A percentile compares a stretch with the other conserved stretches of the same genome.
phyloP scores from a whole-genome alignment of 202 grass and related monocot species.

The Carex arenaria region DNA sequence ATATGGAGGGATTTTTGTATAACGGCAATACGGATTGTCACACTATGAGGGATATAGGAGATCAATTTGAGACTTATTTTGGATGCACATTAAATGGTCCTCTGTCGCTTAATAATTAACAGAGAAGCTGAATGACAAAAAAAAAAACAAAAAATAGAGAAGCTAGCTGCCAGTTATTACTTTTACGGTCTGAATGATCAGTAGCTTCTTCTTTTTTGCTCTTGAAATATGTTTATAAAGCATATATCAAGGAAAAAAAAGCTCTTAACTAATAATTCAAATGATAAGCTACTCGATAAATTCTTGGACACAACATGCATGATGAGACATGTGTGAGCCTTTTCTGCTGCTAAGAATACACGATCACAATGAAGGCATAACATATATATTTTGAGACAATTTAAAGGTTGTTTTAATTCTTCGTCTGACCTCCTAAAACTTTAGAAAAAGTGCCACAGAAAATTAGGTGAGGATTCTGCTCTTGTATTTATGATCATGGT shows the following conservation, averaged over 20 bases:
- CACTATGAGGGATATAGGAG: background rate
- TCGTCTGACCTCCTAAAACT: background rate
- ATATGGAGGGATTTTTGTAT: background rate
- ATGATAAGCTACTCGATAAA: no score
- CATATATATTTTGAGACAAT: background rate
- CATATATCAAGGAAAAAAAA: background rate
- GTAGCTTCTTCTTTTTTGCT: background rate
- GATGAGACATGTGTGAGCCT: no score
- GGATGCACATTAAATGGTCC: background rate
- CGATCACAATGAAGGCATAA: background rate
- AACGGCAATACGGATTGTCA: background rate
- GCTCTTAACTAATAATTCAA: background rate
- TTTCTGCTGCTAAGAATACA: no score
- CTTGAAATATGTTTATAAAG: background rate
- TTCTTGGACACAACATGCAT: no score
- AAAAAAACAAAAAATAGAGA: background rate
- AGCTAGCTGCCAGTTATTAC: background rate
- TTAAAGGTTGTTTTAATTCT: background rate
- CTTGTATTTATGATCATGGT: background rate
- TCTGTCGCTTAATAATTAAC: background rate
- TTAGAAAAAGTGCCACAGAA: background rate
- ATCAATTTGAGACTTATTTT: background rate
- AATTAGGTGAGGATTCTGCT: background rate
- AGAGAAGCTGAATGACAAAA: no score
- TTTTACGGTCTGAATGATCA: background rate